A percentile compares a stretch with the other conserved stretches of the same genome.
Evolutionary conservation across 2,329 filamentous ascomycete species (phyloP).

Genomic region (Fusarium ambrosium): DNA sequence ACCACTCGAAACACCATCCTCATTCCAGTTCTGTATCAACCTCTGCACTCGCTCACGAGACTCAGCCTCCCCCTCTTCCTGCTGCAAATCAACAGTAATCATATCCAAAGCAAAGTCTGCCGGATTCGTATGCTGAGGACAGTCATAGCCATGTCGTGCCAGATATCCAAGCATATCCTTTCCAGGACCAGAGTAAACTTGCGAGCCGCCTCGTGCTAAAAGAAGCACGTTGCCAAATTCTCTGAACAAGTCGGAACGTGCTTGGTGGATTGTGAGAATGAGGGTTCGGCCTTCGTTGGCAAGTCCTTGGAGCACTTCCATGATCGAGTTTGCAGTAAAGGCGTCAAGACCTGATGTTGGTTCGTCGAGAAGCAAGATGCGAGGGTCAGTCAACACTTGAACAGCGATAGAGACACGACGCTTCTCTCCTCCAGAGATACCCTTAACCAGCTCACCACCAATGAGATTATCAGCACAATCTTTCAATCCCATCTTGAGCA

Average conservation of each 20-base stretch:
- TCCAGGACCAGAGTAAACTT: constrained; percentile 76
- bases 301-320: constrained; percentile 78
- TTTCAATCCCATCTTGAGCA: constrained; percentile 82
- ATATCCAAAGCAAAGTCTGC: constrained; percentile 84
- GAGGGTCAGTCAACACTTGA: constrained; percentile 81
- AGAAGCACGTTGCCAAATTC: constrained; percentile 80
- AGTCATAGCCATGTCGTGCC: constrained; percentile 69
- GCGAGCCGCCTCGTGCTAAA: constrained; percentile 76
- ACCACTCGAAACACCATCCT: constrained; percentile 14
- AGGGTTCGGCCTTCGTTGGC: constrained; percentile 81
- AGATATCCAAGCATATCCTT: constrained; percentile 77
- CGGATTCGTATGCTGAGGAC: constrained; percentile 78
- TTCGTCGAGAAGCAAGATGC: constrained; percentile 80
- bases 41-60: constrained; percentile 72
- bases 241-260: constrained; percentile 78
- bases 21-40: constrained; percentile 72
- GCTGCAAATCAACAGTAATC: constrained; percentile 81
- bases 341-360: constrained; percentile 83
- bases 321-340: constrained; percentile 82
- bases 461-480: constrained; percentile 83
- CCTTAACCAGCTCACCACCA: constrained; percentile 79
- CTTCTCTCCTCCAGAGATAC: constrained; percentile 85
- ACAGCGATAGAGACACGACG: constrained; percentile 82
- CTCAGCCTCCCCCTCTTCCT: constrained; percentile 71
- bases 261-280: constrained; percentile 83